These are phyloP conservation scores for Kwoniella sp. DNA, from an alignment of 768 basidiomycete species.

Conservation along the genomic window DNA sequence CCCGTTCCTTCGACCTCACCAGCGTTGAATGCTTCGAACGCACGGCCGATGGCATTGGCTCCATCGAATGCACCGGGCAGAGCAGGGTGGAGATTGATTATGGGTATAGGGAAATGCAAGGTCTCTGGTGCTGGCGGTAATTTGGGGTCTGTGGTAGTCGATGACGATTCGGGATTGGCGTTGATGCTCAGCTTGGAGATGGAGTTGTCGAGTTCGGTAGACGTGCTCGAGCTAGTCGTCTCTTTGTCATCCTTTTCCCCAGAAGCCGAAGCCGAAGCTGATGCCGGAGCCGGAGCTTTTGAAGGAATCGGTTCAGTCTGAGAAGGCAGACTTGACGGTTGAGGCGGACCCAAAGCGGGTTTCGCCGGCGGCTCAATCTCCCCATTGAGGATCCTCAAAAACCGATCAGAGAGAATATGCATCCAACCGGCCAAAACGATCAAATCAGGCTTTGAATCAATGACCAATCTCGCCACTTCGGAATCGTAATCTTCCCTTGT, in stretches of 20 bases:
- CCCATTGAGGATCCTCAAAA: slow-evolving; percentile 69
- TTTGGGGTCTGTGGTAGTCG: background rate
- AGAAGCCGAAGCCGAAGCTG: background rate
- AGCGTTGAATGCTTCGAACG: slow-evolving; percentile 81
- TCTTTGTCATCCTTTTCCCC: background rate
- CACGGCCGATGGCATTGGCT: slow-evolving; percentile 83
- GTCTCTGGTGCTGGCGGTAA: slow-evolving; percentile 9
- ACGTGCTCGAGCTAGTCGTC: background rate
- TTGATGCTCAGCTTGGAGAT: background rate
- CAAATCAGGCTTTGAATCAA: slow-evolving; percentile 71
- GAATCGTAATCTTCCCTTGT: slow-evolving; percentile 82
- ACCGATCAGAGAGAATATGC: slow-evolving; percentile 85
- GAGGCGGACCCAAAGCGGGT: slow-evolving; percentile 28
- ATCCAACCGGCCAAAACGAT: slow-evolving; percentile 98
- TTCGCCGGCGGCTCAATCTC: slow-evolving; percentile 20
- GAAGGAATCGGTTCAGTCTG: slow-evolving; percentile 29
- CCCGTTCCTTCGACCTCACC: slow-evolving; percentile 79
- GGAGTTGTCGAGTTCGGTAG: background rate
- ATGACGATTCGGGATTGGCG: background rate
- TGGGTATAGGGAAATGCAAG: slow-evolving; percentile 62
- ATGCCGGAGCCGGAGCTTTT: background rate
- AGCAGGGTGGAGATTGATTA: slow-evolving; percentile 96
- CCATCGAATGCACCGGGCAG: slow-evolving; percentile 96
- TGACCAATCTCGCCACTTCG: slow-evolving; percentile 71
- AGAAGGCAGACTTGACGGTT: slow-evolving; percentile 9